Evolutionary conservation across 1,284 basidiomycete species (phyloP).

Genomic region (Sanghuangporus weigelae): DNA sequence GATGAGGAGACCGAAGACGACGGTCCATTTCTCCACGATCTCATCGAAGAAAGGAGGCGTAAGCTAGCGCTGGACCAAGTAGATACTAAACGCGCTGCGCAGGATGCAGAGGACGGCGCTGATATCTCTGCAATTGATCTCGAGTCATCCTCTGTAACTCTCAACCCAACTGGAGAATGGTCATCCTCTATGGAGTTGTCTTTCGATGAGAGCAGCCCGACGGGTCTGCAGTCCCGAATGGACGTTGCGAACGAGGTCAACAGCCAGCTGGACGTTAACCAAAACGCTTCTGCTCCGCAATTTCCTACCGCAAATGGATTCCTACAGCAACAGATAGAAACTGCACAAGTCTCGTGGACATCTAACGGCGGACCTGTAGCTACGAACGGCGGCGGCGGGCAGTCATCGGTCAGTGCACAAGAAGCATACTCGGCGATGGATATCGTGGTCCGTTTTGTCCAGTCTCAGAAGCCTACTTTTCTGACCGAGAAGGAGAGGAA

Average conservation of each 20-base stretch:
- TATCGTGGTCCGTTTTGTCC: slow-evolving; percentile 5
- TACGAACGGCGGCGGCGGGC: neutral
- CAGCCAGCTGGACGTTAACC: neutral
- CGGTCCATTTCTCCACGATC: neutral
- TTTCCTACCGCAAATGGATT: neutral
- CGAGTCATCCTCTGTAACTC: neutral
- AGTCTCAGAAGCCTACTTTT: slow-evolving; percentile 5
- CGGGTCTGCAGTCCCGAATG: neutral
- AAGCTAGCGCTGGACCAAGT: neutral
- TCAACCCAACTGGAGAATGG: neutral
- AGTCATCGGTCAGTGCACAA: neutral
- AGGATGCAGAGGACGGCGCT: neutral
- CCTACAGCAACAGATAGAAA: neutral
- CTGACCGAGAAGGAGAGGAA: slow-evolving; percentile 9
- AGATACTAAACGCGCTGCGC: neutral
- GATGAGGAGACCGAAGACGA: neutral
- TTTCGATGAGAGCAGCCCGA: neutral
- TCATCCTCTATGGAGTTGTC: neutral
- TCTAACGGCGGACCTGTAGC: neutral
- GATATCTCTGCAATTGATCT: neutral
- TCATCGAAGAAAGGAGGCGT: neutral
- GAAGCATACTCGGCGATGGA: slow-evolving; percentile 10
- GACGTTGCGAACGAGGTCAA: neutral
- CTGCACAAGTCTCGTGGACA: neutral
- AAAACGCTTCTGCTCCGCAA: neutral